Evolutionary conservation across 2,329 filamentous ascomycete species (phyloP), one percentile per base, ranked within the genome.

Genomic region (Chaetomium strumarium): DNA sequence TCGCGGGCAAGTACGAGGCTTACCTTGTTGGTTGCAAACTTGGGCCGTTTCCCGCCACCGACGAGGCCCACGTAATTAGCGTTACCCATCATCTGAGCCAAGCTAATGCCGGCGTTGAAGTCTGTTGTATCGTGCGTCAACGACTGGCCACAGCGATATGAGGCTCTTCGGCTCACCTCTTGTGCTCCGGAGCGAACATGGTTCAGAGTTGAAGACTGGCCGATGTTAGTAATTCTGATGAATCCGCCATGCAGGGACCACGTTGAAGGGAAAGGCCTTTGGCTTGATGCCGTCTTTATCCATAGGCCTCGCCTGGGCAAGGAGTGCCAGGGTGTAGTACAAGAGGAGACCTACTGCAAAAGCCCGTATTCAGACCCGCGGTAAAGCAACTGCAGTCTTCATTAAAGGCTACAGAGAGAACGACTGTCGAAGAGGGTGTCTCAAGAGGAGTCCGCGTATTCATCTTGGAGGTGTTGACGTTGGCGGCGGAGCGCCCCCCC

Each of bases 61-160:
- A 96, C 90, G 10, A 97, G 78, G 29, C 89, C 92, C 34, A 96
- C 77, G 67, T 91, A 95, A 71, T 92, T 91, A 49, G 88, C 84
- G 60, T 84, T 86, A 41, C 87, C 88, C 67, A 96, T 84, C 88
- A 96, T 93, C 68, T 90, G 85, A 24, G 86, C 88, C 38, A 89
- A 76, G 38, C 86, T 88, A 58, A 96, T 83, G 43, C 90, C 90
- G 16, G 86, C 88, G 66, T 87, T 88, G 72, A 90, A 89, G 62
- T 88, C 85, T 86, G 56, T 24, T 53, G 33, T 52, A n/a, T n/a
- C 13, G 7, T 34, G 49, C 41, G 46, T 54, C 19, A 52, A 24
- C 40, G n/a, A 17, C 42, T 10, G 30, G 24, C 14, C 12, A 2
- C 14, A 12, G 3, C 5, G 29, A 12, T 7, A 37, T 34, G 19